These are phyloP conservation scores for Boletus rufocinnamomeus DNA, from an alignment of 768 basidiomycete genomes.

Conservation along the genomic window DNA sequence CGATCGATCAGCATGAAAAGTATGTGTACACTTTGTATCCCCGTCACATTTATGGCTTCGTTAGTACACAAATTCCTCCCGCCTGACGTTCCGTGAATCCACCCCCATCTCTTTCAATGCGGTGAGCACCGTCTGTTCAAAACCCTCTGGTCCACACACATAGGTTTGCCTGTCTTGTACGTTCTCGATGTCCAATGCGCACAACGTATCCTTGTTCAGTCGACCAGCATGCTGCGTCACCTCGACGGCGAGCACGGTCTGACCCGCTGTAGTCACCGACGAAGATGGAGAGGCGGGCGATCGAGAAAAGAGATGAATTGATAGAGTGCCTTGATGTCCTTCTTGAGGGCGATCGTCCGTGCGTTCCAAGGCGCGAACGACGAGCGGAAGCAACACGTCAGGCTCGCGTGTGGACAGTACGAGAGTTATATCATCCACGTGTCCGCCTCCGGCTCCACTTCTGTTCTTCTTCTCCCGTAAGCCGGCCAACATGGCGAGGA, in stretches of 20 bases:
- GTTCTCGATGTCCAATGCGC: constrained; percentile 9
- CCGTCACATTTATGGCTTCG: neutral
- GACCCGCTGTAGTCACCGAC: constrained; percentile 11
- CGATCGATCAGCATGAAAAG: neutral
- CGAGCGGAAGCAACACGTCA: constrained; percentile 47
- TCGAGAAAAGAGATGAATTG: constrained; percentile 43
- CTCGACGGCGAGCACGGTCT: constrained; percentile 13
- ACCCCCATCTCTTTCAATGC: constrained; percentile 40
- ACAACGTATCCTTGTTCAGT: constrained; percentile 13
- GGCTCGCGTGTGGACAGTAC: constrained; percentile 58
- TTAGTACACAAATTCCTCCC: constrained; percentile 49
- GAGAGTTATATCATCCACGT: constrained; percentile 43
- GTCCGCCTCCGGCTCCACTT: neutral
- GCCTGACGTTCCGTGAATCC: constrained; percentile 33
- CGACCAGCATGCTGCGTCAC: constrained; percentile 24
- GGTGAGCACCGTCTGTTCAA: constrained; percentile 42
- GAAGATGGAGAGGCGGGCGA: neutral
- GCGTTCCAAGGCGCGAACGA: constrained; percentile 11
- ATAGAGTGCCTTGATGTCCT: constrained; percentile 19
- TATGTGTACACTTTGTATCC: neutral
- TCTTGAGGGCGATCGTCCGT: neutral
- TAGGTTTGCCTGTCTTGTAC: constrained; percentile 37
- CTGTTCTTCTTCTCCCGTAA: neutral
- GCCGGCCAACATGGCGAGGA: constrained; percentile 53
- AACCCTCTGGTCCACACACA: constrained; percentile 52